These are phyloP conservation scores for Suhomyces chickasaworum DNA, from an alignment of 1,139 yeast genomes.

Conservation along the genomic window DNA sequence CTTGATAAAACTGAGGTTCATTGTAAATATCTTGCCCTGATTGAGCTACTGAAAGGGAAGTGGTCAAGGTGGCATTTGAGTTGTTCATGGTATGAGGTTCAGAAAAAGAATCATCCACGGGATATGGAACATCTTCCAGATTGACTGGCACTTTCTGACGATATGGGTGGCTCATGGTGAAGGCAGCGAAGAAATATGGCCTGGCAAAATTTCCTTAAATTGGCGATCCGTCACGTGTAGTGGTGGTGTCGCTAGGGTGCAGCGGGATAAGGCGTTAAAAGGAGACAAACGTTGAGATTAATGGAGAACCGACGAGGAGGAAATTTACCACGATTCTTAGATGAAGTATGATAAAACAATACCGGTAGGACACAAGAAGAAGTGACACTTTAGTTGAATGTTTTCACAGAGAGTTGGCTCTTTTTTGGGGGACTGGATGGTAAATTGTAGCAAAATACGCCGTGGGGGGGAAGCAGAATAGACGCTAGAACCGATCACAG, in stretches of 20 bases:
- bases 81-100: constrained; percentile 5
- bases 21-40: constrained; percentile 1
- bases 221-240: constrained; percentile 8
- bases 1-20: constrained; percentile 10
- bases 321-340: neutral
- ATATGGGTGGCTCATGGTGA: constrained; percentile 33
- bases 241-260: neutral
- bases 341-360: neutral
- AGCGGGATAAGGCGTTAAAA: neutral
- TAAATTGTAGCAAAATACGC: neutral
- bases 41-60: neutral
- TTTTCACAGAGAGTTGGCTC: neutral
- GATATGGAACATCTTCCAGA: constrained; percentile 26
- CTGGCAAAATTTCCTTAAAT: constrained; percentile 2
- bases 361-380: neutral
- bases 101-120: constrained; percentile 16
- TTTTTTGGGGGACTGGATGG: neutral
- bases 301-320: neutral
- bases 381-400: neutral
- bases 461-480: neutral
- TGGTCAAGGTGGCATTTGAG: constrained; percentile 5
- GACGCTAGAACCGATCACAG: neutral
- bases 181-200: neutral
- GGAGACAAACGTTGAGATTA: neutral
- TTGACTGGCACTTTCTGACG: constrained; percentile 29